A percentile compares a stretch with the other conserved stretches of the same genome.
phyloP scores from a whole-genome alignment of 495 filamentous ascomycete genomes.

The Aspergillus biplanus region DNA sequence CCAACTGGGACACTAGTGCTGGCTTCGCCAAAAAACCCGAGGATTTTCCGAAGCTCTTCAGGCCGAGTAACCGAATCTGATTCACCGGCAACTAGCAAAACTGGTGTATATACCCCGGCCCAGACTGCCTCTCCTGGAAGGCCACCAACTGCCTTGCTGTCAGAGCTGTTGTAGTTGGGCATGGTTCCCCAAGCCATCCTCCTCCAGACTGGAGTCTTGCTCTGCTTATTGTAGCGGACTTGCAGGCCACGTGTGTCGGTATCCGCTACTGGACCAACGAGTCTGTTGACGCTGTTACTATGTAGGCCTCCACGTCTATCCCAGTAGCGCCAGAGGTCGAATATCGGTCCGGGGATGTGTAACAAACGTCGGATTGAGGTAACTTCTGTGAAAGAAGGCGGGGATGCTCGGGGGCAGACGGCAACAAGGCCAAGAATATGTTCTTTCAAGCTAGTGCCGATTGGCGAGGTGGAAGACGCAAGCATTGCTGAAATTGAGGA shows the following conservation, averaged over 20 bases:
- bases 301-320: conserved; percentile 78
- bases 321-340: conserved; percentile 78
- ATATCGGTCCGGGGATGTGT: conserved; percentile 68
- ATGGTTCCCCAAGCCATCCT: conserved; percentile 78
- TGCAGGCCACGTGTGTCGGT: conserved; percentile 77
- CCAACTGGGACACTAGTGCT: conserved; percentile 23
- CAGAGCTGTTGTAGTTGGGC: conserved; percentile 51
- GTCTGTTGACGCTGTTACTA: conserved; percentile 77
- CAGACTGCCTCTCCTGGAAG: conserved; percentile 73
- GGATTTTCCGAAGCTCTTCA: conserved; percentile 71
- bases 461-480: conserved; percentile 61
- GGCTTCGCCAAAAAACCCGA: conserved; percentile 54
- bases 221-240: conserved; percentile 81
- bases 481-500: conserved; percentile 76
- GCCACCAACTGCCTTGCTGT: conserved; percentile 57
- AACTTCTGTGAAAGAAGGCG: conserved; percentile 58
- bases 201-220: conserved; percentile 76
- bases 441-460: conserved; percentile 52
- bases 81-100: conserved; percentile 79
- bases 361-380: conserved; percentile 59
- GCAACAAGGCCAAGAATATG: conserved; percentile 76
- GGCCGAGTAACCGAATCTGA: conserved; percentile 74
- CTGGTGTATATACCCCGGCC: conserved; percentile 70
- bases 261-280: conserved; percentile 77
- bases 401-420: conserved; percentile 73